A percentile compares a stretch with the other conserved stretches of the same genome.
Conservation (phyloP, 228 moss, liverwort and hornwort genomes). For the Sphagnum fallax region DNA sequence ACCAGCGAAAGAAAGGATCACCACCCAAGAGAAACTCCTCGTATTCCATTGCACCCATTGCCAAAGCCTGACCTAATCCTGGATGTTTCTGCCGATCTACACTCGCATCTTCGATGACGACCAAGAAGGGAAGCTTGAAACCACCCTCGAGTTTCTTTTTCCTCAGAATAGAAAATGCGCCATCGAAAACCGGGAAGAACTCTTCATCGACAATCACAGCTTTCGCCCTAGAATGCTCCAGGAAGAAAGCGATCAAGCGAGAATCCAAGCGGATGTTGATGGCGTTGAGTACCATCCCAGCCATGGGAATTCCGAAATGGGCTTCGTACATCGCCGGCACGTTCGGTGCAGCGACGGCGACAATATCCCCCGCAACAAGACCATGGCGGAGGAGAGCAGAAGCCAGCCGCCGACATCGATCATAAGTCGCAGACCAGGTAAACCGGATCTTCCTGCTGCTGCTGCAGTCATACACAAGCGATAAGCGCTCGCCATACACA, state of each 20-base stretch:
- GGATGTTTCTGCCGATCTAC: slow-evolving; percentile 9
- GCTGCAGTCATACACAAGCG: slow-evolving; percentile 29
- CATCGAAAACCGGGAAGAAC: slow-evolving; percentile 44
- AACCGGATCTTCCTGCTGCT: slow-evolving; percentile 2
- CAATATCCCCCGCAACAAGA: slow-evolving; percentile 27
- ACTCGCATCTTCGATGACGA: slow-evolving; percentile 49
- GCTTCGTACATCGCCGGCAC: slow-evolving; percentile 77
- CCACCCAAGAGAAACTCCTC: slow-evolving; percentile 39
- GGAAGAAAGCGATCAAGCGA: slow-evolving; percentile 53
- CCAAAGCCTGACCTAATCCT: slow-evolving; percentile 4
- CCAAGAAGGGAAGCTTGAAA: slow-evolving; percentile 30
- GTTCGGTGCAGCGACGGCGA: slow-evolving; percentile 78
- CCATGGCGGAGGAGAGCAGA: slow-evolving; percentile 33
- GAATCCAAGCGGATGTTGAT: slow-evolving; percentile 76
- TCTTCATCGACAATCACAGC: slow-evolving; percentile 66
- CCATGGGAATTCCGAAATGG: slow-evolving; percentile 87
- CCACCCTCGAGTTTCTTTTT: slow-evolving; percentile 8
- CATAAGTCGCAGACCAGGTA: slow-evolving; percentile 50
- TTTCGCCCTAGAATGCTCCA: slow-evolving; percentile 62
- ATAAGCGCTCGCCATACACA: slow-evolving; percentile 13
- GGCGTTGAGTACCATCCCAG: slow-evolving; percentile 71
- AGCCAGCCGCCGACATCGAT: slow-evolving; percentile 42
- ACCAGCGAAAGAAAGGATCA: slow-evolving; percentile 35
- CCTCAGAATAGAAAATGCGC: slow-evolving; percentile 35
- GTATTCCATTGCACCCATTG: slow-evolving; percentile 40